Percentiles rank a stretch among this genome's conserved stretches.
phyloP scores from a whole-genome alignment of 306 rosid species.

The Cicer bijugum region DNA sequence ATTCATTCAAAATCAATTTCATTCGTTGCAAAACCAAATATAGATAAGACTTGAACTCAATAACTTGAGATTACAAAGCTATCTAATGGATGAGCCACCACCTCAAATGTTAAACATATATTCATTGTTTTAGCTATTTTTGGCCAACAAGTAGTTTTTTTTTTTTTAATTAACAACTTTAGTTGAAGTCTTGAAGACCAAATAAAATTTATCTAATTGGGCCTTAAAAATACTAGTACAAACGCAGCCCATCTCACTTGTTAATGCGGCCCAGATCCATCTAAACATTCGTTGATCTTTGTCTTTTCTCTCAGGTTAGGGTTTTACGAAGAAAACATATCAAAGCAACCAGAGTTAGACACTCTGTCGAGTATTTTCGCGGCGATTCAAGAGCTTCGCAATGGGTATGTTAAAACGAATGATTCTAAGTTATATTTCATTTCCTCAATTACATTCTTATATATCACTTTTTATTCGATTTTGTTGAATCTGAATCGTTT shows the following conservation, averaged over 20 bases:
- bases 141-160: not conserved
- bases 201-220: not conserved
- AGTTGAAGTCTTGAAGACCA: too few species aligned
- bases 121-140: too few species aligned
- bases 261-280: constrained; percentile 10
- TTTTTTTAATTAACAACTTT: too few species aligned
- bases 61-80: too few species aligned
- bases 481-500: not conserved
- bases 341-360: not conserved
- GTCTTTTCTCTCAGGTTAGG: not conserved
- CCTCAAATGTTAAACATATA: too few species aligned
- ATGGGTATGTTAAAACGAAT: constrained; percentile 44
- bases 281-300: not conserved
- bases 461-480: not conserved
- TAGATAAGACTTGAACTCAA: too few species aligned
- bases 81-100: too few species aligned
- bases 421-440: not conserved
- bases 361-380: not conserved
- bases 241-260: not conserved
- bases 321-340: constrained; percentile 22
- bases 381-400: constrained; percentile 7
- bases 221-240: not conserved
- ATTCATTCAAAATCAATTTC: too few species aligned
- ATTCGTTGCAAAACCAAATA: too few species aligned
- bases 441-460: not conserved